These are phyloP conservation scores for Aspergillus fumigatiaffinis DNA, from an alignment of 2,329 filamentous ascomycete species.

Conservation along the genomic window DNA sequence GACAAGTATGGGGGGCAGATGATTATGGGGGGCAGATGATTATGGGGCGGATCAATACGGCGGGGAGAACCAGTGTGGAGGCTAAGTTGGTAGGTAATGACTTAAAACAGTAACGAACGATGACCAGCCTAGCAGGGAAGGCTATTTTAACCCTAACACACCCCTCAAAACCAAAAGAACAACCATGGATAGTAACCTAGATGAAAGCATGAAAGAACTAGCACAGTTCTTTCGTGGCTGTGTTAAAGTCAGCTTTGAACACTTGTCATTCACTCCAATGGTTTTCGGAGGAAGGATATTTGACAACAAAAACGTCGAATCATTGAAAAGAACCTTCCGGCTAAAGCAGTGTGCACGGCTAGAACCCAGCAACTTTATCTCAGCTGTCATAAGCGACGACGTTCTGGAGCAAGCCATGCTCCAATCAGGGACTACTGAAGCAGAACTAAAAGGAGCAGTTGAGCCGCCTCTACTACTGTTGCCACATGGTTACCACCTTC, in stretches of 20 bases:
- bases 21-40: no score
- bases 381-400: neutral
- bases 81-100: no score
- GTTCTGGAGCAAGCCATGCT: neutral
- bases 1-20: no score
- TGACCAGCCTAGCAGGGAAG: no score
- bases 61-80: no score
- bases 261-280: neutral
- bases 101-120: no score
- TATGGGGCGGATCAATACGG: no score
- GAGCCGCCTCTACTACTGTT: neutral
- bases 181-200: no score
- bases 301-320: neutral
- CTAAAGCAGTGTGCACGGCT: neutral
- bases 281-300: neutral
- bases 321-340: neutral
- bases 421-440: neutral
- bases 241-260: neutral
- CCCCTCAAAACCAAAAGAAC: no score
- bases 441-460: neutral
- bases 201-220: no score
- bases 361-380: slow-evolving; percentile 1
- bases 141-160: no score
- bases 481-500: neutral
- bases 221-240: neutral